Conservation (phyloP, 306 rosid genomes). For the Dicorynia guianensis region DNA sequence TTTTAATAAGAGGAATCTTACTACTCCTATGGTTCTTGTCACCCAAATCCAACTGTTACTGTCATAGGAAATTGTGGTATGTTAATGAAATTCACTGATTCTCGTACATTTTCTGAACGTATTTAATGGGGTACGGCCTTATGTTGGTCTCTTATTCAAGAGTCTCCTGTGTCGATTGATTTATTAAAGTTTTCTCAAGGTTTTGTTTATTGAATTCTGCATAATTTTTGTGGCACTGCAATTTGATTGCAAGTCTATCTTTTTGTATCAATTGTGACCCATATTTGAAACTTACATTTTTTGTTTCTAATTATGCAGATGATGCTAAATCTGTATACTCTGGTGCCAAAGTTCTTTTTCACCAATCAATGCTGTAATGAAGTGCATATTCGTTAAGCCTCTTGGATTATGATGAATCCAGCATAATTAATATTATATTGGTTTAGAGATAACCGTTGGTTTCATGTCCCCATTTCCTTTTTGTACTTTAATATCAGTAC, state of each 20-base stretch:
- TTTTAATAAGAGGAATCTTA: no score
- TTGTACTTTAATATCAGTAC: no score
- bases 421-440: no score
- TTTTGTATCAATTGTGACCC: neutral
- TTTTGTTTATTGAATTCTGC: constrained; percentile 5
- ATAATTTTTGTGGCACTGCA: constrained; percentile 6
- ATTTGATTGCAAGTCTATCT: neutral
- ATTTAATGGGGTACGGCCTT: neutral
- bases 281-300: neutral
- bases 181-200: neutral
- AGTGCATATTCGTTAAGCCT: constrained; percentile 12
- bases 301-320: constrained; percentile 41
- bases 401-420: neutral
- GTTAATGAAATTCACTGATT: no score
- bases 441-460: no score
- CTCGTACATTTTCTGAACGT: neutral
- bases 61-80: neutral
- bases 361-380: constrained; percentile 48
- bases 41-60: no score
- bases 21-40: no score
- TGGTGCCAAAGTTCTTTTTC: constrained; percentile 50
- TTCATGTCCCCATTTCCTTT: no score
- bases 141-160: neutral
- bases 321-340: constrained; percentile 50
- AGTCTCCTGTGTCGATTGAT: constrained; percentile 2